Base-by-base conservation (phyloP, 2,329 filamentous ascomycete species). In the Zymoseptoria brevis region DNA sequence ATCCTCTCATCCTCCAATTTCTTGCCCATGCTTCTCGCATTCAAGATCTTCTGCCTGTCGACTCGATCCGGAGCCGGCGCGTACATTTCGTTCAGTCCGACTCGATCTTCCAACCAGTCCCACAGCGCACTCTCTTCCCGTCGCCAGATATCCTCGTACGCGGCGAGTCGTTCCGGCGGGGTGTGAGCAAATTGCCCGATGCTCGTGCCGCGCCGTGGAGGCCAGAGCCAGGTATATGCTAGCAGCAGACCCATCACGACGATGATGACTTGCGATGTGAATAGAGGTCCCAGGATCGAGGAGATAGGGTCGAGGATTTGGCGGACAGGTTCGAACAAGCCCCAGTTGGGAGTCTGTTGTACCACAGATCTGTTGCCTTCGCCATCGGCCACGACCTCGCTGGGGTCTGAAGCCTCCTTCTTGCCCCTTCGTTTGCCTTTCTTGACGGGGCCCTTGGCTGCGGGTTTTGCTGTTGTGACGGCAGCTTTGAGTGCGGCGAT, bases 101-200 rank as follows among this genome's bases (percentile, higher is more conserved):
- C 86, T 19, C 92, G 82, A 67, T 96, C 89, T 73, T 96, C 92
- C 4, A 96, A 77, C 92, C 92, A 96, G 59, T 89, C 87, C 92
- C 92, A 96, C 8, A 96, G 77, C 67, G 94, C 90, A 64, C 84
- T 90, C 72, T 96, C 92, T 73, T 96, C 90, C 49, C 84, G 80
- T 41, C 85, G 82, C 92, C 93, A 99, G 70, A 97, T 88, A 75
- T 96, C 89, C 66, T 97, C 92, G 72, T 96, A 97, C 0, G 89
- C 90, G 1, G 87, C 85, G 16, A 91, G 76, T 5, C 91, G 83
- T 57, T 92, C 85, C 0, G 88, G 82, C 3, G 77, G 70, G 0
- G 75, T 69, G 58, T 78, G 69, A 16, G 74, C 74, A 0, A 74
- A 69, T 22, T 73, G 74, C 7, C 75, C 73, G 1, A 77, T 66